Percentiles rank a stretch among this genome's conserved stretches.
Conservation (phyloP, 768 basidiomycete genomes). For the Suillus variegatus region DNA sequence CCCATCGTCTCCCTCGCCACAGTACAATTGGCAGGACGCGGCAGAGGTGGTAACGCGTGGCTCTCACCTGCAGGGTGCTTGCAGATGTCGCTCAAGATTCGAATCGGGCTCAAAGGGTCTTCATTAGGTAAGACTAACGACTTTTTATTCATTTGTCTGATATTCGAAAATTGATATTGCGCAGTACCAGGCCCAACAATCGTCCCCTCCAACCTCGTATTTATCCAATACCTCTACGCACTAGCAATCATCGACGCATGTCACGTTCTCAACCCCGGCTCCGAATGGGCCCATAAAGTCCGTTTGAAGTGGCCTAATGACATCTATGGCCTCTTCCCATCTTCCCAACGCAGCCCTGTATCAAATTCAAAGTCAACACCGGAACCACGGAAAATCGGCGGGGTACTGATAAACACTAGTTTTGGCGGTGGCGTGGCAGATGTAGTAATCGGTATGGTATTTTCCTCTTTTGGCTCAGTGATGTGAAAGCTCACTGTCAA, state of each 20-base stretch:
- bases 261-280: conserved; percentile 50
- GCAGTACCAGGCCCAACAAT: conserved; percentile 16
- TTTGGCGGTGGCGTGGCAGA: conserved; percentile 73
- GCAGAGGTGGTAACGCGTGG: conserved; percentile 89
- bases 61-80: conserved; percentile 90
- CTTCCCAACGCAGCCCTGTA: conserved; percentile 24
- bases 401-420: conserved; percentile 87
- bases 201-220: conserved; percentile 67
- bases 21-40: conserved; percentile 84
- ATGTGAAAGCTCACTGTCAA: not conserved
- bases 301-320: conserved; percentile 98
- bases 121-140: conserved; percentile 11
- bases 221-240: conserved; percentile 90
- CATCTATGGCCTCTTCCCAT: conserved; percentile 70
- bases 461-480: not conserved
- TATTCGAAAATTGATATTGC: not conserved
- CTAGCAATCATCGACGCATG: conserved; percentile 90
- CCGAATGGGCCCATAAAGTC: conserved; percentile 52
- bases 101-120: conserved; percentile 19
- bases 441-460: conserved; percentile 84
- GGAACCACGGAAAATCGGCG: conserved; percentile 71
- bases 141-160: not conserved
- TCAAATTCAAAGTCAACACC: conserved; percentile 39
- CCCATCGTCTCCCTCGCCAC: conserved; percentile 86
- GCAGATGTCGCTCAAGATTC: conserved; percentile 49